phyloP scores from a whole-genome alignment of 495 filamentous ascomycete genomes.

The Filosporella fistucella region DNA sequence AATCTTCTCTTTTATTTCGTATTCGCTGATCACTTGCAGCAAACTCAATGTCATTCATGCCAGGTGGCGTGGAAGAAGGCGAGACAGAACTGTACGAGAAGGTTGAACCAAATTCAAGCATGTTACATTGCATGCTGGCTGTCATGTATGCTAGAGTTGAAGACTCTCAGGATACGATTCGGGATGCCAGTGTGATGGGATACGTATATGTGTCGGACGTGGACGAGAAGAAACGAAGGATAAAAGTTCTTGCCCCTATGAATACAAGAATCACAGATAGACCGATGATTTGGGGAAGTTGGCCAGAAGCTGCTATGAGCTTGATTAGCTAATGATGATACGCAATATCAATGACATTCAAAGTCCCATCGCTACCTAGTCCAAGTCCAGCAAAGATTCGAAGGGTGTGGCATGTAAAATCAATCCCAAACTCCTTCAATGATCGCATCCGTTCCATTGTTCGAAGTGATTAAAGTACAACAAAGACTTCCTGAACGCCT shows the following conservation, averaged over 20 bases:
- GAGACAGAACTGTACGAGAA: constrained; percentile 45
- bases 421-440: too few relatives aligned
- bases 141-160: constrained; percentile 67
- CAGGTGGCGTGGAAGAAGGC: constrained; percentile 32
- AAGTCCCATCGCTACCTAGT: neutral
- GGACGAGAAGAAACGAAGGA: constrained; percentile 75
- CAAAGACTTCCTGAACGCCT: constrained; percentile 10
- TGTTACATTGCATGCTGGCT: constrained; percentile 70
- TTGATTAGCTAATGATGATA: constrained; percentile 24
- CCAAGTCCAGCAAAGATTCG: too few relatives aligned
- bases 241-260: constrained; percentile 78
- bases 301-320: constrained; percentile 40
- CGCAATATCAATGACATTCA: constrained; percentile 1
- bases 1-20: neutral
- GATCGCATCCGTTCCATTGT: too few relatives aligned
- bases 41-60: constrained; percentile 24
- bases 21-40: constrained; percentile 17
- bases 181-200: constrained; percentile 82
- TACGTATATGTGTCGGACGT: constrained; percentile 90
- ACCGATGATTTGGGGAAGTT: constrained; percentile 63
- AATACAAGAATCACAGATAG: constrained; percentile 64
- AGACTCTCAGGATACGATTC: constrained; percentile 65
- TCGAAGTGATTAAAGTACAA: too few relatives aligned
- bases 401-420: too few relatives aligned
- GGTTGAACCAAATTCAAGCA: constrained; percentile 49